These are phyloP conservation scores for Nannochloropsis oceanica DNA, from an alignment of 108 stramenopile species.

Conservation along the genomic window DNA sequence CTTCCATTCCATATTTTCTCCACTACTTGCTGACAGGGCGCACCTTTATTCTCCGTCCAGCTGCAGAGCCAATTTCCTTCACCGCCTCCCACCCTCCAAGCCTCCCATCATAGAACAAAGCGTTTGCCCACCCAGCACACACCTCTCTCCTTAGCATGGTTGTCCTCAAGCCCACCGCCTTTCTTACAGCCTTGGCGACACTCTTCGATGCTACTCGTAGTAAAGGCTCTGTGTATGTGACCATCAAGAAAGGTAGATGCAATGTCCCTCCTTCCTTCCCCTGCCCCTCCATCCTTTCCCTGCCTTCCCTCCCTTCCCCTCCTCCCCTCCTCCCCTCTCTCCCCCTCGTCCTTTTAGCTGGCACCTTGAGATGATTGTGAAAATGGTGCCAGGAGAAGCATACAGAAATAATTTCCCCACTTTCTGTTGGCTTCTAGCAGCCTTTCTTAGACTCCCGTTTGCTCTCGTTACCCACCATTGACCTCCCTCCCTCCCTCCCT, in stretches of 20 bases:
- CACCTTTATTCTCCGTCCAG: no score
- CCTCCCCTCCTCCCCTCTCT: background rate
- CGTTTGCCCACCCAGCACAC: no score
- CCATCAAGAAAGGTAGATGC: background rate
- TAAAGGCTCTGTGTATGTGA: background rate
- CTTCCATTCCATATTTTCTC: no score
- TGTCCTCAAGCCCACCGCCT: background rate
- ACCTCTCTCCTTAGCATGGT: background rate
- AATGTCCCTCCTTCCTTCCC: background rate
- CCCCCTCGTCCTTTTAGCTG: background rate
- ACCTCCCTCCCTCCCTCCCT: background rate
- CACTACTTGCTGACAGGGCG: no score
- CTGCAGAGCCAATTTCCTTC: no score
- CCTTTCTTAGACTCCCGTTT: no score
- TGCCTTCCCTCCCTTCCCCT: background rate
- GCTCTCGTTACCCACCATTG: background rate
- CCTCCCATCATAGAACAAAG: no score
- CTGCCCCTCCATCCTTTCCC: background rate
- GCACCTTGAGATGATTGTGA: no score
- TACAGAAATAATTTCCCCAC: no score
- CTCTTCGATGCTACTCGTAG: background rate
- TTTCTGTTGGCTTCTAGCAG: no score
- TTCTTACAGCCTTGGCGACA: background rate
- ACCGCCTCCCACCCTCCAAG: no score
- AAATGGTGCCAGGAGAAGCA: no score